Conservation (phyloP, 805 yeast genomes). For the Metschnikowia peoriensis region DNA sequence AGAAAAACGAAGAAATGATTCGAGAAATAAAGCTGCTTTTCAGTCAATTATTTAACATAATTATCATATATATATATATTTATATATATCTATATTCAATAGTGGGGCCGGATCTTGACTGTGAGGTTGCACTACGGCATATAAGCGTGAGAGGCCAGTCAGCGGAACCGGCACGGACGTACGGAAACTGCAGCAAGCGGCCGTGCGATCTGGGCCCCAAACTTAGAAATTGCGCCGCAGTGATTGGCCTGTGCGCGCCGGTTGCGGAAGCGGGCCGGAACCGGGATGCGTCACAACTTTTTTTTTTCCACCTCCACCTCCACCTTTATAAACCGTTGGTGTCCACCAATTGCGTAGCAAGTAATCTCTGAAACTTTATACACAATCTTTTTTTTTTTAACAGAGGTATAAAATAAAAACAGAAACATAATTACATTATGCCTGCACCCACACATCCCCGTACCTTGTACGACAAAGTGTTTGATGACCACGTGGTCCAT, state of each 20-base stretch:
- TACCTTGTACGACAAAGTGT: constrained; percentile 95
- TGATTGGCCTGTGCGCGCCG: constrained; percentile 13
- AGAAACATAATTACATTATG: no score
- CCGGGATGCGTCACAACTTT: constrained; percentile 13
- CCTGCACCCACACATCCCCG: constrained; percentile 14
- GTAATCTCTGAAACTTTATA: no score
- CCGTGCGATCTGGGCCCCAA: constrained; percentile 18
- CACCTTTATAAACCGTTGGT: neutral
- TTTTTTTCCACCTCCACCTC: neutral
- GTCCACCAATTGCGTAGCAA: neutral
- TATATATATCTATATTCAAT: no score
- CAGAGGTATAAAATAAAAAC: no score
- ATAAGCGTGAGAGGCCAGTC: neutral
- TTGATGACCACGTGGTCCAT: constrained; percentile 91
- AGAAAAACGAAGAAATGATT: no score
- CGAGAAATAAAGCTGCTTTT: no score
- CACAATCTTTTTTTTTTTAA: no score
- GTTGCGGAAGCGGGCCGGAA: constrained; percentile 19
- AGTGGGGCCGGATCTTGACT: no score
- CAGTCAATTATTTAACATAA: no score
- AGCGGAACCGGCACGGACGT: neutral
- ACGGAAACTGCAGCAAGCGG: constrained; percentile 14
- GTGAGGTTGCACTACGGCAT: no score
- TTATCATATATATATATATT: no score
- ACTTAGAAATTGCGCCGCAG: constrained; percentile 2